Base-by-base conservation (phyloP, 176 grass and related monocot genomes). In the Zizania latifolia region DNA sequence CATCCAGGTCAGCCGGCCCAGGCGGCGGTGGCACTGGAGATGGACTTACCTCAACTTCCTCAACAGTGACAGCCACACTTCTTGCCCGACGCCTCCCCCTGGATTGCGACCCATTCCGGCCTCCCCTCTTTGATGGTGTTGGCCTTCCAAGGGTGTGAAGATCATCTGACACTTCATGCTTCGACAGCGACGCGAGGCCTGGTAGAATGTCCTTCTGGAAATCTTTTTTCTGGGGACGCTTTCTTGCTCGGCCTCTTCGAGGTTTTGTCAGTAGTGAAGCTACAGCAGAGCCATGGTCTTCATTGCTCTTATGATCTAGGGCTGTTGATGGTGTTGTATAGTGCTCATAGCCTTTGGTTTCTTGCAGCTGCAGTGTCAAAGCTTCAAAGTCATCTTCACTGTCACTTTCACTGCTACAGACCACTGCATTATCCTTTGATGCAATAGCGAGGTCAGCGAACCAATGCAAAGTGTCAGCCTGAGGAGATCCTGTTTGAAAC, bases 171-270 rank as follows among this genome's bases (percentile, higher is more conserved):
- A 94, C 85, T 78, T 88, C 88, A 4, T 74, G 59, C 76, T 78
- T 86, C 4, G 83, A 78, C 53, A 94, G 81, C 13, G 68, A 85
- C 26, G 74, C 55, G 4, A 94, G 59, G 23, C 85, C 43, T 0
- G 85, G 85, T 36, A 93, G 68, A 29, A 97, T 76, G 35, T 89
- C 90, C 75, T 64, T 97, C 36, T 86, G 77, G 51, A 97, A 93
- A 59, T 90, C 38, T 48, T 68, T 73, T 26, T 58, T 83, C 60
- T 86, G 82, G 27, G 75, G 75, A 24, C 79, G 67, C 26, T 77
- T 83, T 43, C 79, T 74, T 23, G 23, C 81, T 45, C 67, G 84
- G 46, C 83, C 83, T 72, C 78, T 81, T 19, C 86, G 75, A 74
- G 88, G 88, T 26, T 82, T 73, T 77, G 43, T 64, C 6, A 78